A percentile compares a stretch with the other conserved stretches of the same genome.
These are phyloP conservation scores for Pythium monospermum DNA, from an alignment of 352 stramenopile genomes.

Conservation along the genomic window DNA sequence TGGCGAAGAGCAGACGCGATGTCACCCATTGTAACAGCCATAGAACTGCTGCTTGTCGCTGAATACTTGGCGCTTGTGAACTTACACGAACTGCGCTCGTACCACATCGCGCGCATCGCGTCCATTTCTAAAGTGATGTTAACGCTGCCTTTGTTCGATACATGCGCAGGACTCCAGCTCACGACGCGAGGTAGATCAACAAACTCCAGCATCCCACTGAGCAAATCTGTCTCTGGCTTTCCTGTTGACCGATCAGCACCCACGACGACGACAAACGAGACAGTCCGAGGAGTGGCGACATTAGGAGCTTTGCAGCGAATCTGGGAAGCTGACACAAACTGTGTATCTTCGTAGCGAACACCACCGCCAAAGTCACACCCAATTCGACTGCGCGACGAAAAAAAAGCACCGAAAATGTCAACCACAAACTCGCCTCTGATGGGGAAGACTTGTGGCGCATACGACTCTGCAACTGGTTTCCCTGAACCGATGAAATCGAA, in stretches of 20 bases:
- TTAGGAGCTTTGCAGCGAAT: slow-evolving; percentile 9
- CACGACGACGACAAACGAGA: slow-evolving; percentile 4
- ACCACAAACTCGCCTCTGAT: slow-evolving; percentile 1
- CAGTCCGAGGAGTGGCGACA: background rate
- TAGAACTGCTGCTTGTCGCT: background rate
- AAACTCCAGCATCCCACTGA: slow-evolving; percentile 16
- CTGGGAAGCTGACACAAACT: slow-evolving; percentile 14
- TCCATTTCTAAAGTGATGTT: slow-evolving; percentile 8
- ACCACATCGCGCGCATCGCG: background rate
- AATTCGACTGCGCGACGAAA: slow-evolving; percentile 10
- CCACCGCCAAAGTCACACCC: slow-evolving; percentile 15
- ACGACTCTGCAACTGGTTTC: slow-evolving; percentile 10
- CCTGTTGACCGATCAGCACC: background rate
- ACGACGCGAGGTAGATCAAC: background rate
- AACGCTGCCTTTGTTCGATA: background rate
- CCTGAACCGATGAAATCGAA: background rate
- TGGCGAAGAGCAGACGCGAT: background rate
- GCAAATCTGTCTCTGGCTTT: background rate
- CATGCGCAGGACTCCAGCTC: slow-evolving; percentile 1
- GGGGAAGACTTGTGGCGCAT: slow-evolving; percentile 20
- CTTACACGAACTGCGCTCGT: slow-evolving; percentile 3
- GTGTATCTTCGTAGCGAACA: background rate
- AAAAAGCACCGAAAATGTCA: slow-evolving; percentile 15
- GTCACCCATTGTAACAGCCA: background rate
- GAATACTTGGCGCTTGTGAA: background rate